Evolutionary conservation across 176 grass and related monocot genomes (phyloP).

Genomic region (Zoysia japonica): DNA sequence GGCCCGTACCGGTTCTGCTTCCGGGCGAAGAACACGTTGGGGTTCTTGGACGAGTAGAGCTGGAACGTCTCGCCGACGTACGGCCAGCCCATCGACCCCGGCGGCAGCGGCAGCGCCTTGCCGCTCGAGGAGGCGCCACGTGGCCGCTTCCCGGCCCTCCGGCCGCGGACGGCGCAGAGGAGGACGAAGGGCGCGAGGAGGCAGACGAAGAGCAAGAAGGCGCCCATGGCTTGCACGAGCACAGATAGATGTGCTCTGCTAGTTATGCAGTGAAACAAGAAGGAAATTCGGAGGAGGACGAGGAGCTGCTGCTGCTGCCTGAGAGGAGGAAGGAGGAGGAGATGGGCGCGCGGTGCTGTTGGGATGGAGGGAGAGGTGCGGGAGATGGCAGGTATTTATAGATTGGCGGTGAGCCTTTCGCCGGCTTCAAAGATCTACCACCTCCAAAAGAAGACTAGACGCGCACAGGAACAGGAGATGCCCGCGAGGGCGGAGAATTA

Average conservation of each 20-base stretch:
- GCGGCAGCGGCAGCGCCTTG: constrained; percentile 61
- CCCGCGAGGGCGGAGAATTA: constrained; percentile 21
- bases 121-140: neutral
- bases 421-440: constrained; percentile 31
- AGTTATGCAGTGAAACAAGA: neutral
- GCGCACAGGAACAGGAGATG: neutral
- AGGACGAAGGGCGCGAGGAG: constrained; percentile 42
- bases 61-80: constrained; percentile 94
- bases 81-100: constrained; percentile 91
- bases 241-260: too few species aligned
- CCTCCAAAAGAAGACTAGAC: neutral
- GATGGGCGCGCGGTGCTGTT: neutral
- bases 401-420: constrained; percentile 31
- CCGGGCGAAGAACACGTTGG: constrained; percentile 74
- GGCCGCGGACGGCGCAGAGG: constrained; percentile 12
- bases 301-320: neutral
- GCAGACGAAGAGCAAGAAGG: constrained; percentile 47
- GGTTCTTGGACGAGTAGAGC: constrained; percentile 84
- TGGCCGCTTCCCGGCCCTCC: neutral
- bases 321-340: neutral
- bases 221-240: constrained; percentile 26
- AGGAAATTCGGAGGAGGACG: neutral
- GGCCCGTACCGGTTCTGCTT: constrained; percentile 77
- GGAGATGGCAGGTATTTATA: constrained; percentile 59
- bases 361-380: constrained; percentile 34